Conservation (phyloP, 2,329 filamentous ascomycete genomes). For the Diaporthe sp. region DNA sequence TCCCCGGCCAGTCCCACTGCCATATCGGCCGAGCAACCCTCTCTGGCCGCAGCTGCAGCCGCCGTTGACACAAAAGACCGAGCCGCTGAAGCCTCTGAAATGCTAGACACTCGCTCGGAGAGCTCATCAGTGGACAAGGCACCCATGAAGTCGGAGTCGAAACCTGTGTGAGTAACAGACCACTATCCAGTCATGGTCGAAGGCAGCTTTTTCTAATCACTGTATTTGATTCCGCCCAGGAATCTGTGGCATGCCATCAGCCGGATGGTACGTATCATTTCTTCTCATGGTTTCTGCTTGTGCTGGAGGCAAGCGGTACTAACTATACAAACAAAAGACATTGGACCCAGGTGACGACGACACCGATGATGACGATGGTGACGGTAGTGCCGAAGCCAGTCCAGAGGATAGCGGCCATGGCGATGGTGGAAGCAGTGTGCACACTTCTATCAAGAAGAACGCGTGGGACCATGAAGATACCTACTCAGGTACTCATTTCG, state of each 20-base stretch:
- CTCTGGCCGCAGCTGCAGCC: neutral
- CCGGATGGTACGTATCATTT: conserved; percentile 52
- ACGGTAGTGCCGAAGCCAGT: conserved; percentile 45
- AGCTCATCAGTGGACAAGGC: neutral
- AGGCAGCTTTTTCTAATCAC: neutral
- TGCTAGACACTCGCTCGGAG: neutral
- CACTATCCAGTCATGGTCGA: neutral
- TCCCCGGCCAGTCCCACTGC: conserved; percentile 40
- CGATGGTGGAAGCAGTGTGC: neutral
- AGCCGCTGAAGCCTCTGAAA: neutral
- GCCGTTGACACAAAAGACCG: neutral
- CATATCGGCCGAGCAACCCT: neutral
- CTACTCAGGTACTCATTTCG: neutral
- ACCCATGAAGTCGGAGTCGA: neutral
- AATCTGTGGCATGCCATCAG: conserved; percentile 62
- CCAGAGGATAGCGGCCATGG: neutral
- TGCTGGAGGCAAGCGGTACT: neutral
- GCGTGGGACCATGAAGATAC: neutral
- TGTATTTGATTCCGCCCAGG: conserved; percentile 48
- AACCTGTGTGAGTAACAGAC: neutral
- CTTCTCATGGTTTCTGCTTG: neutral
- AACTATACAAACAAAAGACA: neutral
- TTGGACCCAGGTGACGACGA: conserved; percentile 19
- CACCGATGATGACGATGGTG: conserved; percentile 42
- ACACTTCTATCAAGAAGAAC: neutral